Percentiles rank a stretch among this genome's conserved stretches.
Conservation (phyloP, 768 basidiomycete genomes). For the Suillus sp. region DNA sequence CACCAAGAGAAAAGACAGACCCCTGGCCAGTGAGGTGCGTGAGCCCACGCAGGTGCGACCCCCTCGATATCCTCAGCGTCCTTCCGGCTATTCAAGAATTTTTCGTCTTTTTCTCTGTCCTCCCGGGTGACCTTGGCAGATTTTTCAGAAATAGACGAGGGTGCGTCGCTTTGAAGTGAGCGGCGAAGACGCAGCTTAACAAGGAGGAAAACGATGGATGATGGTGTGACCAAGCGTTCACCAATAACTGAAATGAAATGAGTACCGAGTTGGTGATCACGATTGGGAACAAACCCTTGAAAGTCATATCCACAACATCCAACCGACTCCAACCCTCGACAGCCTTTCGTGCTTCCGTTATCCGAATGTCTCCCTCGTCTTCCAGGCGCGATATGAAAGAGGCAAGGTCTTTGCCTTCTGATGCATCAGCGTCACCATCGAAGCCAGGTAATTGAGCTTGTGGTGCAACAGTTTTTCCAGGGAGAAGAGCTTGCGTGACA, state of each 20-base stretch:
- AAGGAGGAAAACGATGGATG: conserved; percentile 83
- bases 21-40: conserved; percentile 91
- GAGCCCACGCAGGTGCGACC: conserved; percentile 61
- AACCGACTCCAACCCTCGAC: conserved; percentile 71
- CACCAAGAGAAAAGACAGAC: conserved; percentile 44
- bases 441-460: conserved; percentile 84
- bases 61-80: conserved; percentile 65
- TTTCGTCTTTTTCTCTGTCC: conserved; percentile 66
- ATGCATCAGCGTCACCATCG: conserved; percentile 38
- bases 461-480: conserved; percentile 44
- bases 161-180: conserved; percentile 40
- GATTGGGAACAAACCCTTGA: conserved; percentile 65
- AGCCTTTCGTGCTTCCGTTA: conserved; percentile 47
- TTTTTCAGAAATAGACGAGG: conserved; percentile 41
- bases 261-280: conserved; percentile 9
- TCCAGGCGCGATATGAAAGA: conserved; percentile 54
- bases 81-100: conserved; percentile 64
- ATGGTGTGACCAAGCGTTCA: conserved; percentile 84
- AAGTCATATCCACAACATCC: conserved; percentile 79
- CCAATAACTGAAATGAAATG: conserved; percentile 67
- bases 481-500: conserved; percentile 80
- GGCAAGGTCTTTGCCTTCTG: conserved; percentile 43
- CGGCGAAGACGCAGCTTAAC: conserved; percentile 79
- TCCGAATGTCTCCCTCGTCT: conserved; percentile 46
- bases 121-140: conserved; percentile 44